phyloP scores from a whole-genome alignment of 805 yeast species.

The Soucietia sequanensis region DNA sequence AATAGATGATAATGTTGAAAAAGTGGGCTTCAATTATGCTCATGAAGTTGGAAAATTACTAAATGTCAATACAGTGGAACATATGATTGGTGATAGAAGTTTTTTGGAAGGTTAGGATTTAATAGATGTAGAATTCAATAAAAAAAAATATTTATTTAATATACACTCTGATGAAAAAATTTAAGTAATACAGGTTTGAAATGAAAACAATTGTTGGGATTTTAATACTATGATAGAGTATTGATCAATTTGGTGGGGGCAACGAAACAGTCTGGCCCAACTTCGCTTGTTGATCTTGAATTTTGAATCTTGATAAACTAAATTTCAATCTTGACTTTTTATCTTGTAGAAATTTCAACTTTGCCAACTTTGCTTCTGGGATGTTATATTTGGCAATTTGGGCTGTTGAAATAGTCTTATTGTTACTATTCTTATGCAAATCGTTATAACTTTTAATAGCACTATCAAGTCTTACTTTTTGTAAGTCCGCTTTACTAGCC shows the following conservation, averaged over 20 bases:
- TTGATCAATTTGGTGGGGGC: slow-evolving; percentile 6
- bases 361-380: slow-evolving; percentile 34
- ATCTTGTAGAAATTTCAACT: slow-evolving; percentile 37
- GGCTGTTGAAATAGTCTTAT: slow-evolving; percentile 7
- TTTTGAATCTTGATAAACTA: slow-evolving; percentile 25
- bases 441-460: slow-evolving; percentile 15
- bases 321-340: slow-evolving; percentile 46
- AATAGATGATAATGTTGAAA: slow-evolving; percentile 14
- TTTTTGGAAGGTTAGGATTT: too few species aligned
- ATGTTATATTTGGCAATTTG: slow-evolving; percentile 19
- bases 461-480: slow-evolving; percentile 34
- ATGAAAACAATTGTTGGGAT: not conserved
- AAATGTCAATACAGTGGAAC: slow-evolving; percentile 33
- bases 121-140: too few species aligned
- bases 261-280: slow-evolving; percentile 12
- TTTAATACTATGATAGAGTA: not conserved
- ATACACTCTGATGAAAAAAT: too few species aligned
- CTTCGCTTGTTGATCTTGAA: slow-evolving; percentile 18
- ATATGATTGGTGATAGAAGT: slow-evolving; percentile 32
- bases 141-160: too few species aligned
- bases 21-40: slow-evolving; percentile 32
- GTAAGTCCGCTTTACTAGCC: slow-evolving; percentile 38
- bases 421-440: slow-evolving; percentile 7
- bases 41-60: slow-evolving; percentile 35
- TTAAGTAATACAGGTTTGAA: not conserved